Evolutionary conservation across 371 early-diverging fungal genomes (phyloP).

Genomic region (Batkoa obscura): DNA sequence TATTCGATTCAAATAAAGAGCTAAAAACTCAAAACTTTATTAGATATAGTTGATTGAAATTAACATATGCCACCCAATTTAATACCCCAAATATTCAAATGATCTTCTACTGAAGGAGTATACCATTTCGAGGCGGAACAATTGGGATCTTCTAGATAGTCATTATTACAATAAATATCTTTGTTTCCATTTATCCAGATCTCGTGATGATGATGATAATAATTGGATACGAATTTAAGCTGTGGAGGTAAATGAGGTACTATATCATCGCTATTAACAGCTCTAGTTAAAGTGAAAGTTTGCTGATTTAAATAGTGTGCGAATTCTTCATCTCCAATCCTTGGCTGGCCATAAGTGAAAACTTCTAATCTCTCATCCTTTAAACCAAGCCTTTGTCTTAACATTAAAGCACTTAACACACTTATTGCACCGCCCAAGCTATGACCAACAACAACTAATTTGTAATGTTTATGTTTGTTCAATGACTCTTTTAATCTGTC

Average conservation of each 20-base stretch:
- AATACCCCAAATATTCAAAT: no score
- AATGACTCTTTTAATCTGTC: neutral
- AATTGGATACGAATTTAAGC: neutral
- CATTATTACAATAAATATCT: neutral
- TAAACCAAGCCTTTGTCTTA: neutral
- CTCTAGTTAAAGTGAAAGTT: neutral
- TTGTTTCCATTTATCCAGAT: neutral
- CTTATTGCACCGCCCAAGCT: neutral
- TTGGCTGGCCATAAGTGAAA: neutral
- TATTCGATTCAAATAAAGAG: no score
- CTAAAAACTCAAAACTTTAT: no score
- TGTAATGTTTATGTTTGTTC: neutral
- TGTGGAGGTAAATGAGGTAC: neutral
- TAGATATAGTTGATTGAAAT: no score
- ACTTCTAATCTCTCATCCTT: neutral
- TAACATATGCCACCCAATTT: no score
- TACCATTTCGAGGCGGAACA: neutral
- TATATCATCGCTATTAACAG: neutral
- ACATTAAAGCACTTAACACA: neutral
- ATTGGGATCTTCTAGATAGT: neutral
- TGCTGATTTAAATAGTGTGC: neutral
- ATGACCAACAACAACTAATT: neutral
- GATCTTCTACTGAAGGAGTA: no score
- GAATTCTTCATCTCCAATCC: neutral
- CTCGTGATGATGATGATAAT: neutral